A percentile compares a stretch with the other conserved stretches of the same genome.
phyloP scores from a whole-genome alignment of 768 basidiomycete genomes.

The Steccherinum ochraceum region DNA sequence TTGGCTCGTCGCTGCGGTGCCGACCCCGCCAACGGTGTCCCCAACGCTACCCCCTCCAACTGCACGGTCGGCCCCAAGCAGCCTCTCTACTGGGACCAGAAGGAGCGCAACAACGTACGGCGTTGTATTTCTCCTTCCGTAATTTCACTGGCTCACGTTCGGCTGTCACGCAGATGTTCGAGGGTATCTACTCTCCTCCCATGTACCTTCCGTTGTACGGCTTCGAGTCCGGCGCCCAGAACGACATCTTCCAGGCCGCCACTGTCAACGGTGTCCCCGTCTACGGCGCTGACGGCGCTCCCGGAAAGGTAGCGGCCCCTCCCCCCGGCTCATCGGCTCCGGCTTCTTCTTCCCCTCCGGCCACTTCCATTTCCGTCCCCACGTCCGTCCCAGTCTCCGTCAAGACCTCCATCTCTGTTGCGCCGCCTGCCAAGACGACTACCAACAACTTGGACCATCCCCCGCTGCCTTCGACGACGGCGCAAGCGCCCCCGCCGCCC shows the following conservation, averaged over 20 bases:
- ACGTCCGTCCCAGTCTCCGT: neutral
- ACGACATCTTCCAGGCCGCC: slow-evolving; percentile 30
- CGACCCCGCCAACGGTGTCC: slow-evolving; percentile 19
- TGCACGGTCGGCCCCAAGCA: slow-evolving; percentile 34
- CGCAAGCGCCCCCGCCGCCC: neutral
- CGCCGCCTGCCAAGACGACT: neutral
- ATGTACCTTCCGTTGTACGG: slow-evolving; percentile 33
- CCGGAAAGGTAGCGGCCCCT: neutral
- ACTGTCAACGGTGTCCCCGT: slow-evolving; percentile 11
- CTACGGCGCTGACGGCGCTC: neutral
- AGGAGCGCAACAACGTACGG: slow-evolving; percentile 32
- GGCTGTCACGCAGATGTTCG: slow-evolving; percentile 21
- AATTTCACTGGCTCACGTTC: neutral
- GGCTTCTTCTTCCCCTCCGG: neutral
- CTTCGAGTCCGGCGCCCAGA: slow-evolving; percentile 38
- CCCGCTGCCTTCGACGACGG: neutral
- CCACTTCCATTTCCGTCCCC: neutral
- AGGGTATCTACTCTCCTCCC: slow-evolving; percentile 24
- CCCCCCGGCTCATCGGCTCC: neutral
- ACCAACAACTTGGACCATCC: neutral
- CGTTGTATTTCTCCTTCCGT: neutral
- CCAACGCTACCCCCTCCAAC: slow-evolving; percentile 23
- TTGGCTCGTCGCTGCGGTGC: slow-evolving; percentile 29
- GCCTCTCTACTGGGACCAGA: slow-evolving; percentile 35
- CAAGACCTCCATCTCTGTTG: neutral